A percentile compares a stretch with the other conserved stretches of the same genome.
These are phyloP conservation scores for Phaeomoniella chlamydospora DNA, from an alignment of 2,329 filamentous ascomycete genomes.

Conservation along the genomic window DNA sequence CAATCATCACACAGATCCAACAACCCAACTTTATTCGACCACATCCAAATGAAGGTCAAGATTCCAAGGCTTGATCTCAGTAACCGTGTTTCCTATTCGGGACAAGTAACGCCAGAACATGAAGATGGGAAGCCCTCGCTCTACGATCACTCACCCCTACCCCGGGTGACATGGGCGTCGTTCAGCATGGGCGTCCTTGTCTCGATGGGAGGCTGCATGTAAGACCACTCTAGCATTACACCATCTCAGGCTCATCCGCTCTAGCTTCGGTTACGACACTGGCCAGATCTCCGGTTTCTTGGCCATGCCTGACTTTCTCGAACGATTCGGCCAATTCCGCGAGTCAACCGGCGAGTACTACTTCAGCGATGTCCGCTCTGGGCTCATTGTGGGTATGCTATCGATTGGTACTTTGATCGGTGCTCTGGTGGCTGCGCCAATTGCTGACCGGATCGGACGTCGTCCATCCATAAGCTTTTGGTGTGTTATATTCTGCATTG, in stretches of 20 bases:
- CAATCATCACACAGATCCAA: too few relatives aligned
- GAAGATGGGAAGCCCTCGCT: too few relatives aligned
- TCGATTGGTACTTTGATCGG: conserved; percentile 28
- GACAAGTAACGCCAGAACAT: background rate
- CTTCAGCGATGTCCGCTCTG: conserved; percentile 25
- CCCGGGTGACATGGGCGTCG: conserved; percentile 19
- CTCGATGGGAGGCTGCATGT: conserved; percentile 29
- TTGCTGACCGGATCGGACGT: conserved; percentile 27
- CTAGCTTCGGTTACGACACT: conserved; percentile 23
- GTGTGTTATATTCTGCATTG: conserved; percentile 22
- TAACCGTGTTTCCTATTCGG: background rate
- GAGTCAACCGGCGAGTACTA: conserved; percentile 15
- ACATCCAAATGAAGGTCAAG: too few relatives aligned
- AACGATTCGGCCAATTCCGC: conserved; percentile 18
- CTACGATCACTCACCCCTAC: conserved; percentile 13
- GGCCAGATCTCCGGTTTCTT: conserved; percentile 29
- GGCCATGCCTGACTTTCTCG: conserved; percentile 24
- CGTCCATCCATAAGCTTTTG: conserved; percentile 26
- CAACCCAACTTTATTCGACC: too few relatives aligned
- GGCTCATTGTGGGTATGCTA: conserved; percentile 25
- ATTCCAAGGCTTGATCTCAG: background rate
- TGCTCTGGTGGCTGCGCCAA: conserved; percentile 26
- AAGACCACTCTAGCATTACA: background rate
- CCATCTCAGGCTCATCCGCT: conserved; percentile 1
- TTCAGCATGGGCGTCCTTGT: conserved; percentile 27